Conservation (phyloP, 257 asterid species). For the Fraxinus americana region DNA sequence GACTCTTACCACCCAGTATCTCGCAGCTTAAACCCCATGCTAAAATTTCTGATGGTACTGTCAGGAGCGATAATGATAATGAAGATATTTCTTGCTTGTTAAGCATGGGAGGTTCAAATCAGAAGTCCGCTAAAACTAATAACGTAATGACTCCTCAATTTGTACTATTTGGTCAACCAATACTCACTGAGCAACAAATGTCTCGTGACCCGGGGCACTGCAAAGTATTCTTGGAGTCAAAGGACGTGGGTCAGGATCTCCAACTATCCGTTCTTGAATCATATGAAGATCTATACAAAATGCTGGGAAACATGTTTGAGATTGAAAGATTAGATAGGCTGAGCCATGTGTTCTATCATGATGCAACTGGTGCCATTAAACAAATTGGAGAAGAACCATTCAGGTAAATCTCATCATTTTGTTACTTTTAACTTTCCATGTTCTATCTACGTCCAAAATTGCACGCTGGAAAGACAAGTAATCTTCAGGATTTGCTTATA, state of each 20-base stretch:
- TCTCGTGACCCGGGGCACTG: conserved; percentile 68
- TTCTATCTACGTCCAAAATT: background rate
- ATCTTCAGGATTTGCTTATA: background rate
- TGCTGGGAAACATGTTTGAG: conserved; percentile 69
- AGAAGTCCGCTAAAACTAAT: conserved; percentile 41
- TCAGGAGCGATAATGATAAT: conserved; percentile 33
- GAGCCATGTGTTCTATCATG: conserved; percentile 60
- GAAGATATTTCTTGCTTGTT: conserved; percentile 72
- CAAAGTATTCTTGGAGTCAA: conserved; percentile 86
- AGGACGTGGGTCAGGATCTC: conserved; percentile 78
- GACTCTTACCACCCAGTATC: conserved; percentile 56
- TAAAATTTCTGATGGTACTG: conserved; percentile 41
- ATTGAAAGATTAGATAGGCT: conserved; percentile 61
- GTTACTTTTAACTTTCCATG: background rate
- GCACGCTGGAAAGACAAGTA: background rate
- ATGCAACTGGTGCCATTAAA: conserved; percentile 63
- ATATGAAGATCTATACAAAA: conserved; percentile 72
- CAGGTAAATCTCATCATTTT: conserved; percentile 45
- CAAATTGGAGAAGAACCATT: conserved; percentile 76
- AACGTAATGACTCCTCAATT: conserved; percentile 59
- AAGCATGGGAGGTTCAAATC: conserved; percentile 62
- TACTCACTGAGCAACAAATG: conserved; percentile 96
- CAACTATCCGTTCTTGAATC: conserved; percentile 77
- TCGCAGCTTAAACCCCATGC: conserved; percentile 48
- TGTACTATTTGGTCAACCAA: conserved; percentile 88